Evolutionary conservation across 768 basidiomycete species (phyloP).

Genomic region (Lactarius sanguifluus): DNA sequence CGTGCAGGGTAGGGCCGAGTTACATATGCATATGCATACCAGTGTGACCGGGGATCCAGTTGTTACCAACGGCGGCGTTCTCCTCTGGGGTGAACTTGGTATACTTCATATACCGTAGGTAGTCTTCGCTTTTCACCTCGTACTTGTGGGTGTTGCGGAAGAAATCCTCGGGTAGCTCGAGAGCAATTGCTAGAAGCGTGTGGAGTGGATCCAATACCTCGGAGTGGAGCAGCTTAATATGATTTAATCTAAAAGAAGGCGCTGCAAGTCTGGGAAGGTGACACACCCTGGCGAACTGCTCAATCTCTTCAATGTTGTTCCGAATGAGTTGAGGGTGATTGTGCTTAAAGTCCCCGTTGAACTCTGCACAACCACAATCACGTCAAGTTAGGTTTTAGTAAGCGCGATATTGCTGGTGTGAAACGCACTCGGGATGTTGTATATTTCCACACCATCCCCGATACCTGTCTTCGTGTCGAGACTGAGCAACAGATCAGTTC

Average conservation of each 20-base stretch:
- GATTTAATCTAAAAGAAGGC: neutral
- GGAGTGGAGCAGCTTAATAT: slow-evolving; percentile 40
- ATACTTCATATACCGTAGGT: slow-evolving; percentile 58
- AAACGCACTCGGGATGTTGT: slow-evolving; percentile 48
- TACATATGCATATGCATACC: slow-evolving; percentile 29
- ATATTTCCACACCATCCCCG: slow-evolving; percentile 48
- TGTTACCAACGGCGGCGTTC: slow-evolving; percentile 37
- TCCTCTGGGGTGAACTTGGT: slow-evolving; percentile 44
- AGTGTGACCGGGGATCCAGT: slow-evolving; percentile 47
- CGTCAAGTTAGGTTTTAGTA: neutral
- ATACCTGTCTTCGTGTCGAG: slow-evolving; percentile 41
- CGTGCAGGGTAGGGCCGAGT: neutral
- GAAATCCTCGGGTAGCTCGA: slow-evolving; percentile 52
- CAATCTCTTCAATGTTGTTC: slow-evolving; percentile 44
- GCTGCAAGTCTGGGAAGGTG: neutral
- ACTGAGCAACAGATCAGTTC: slow-evolving; percentile 25
- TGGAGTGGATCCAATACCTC: slow-evolving; percentile 50
- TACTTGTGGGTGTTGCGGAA: slow-evolving; percentile 49
- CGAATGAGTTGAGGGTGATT: slow-evolving; percentile 43
- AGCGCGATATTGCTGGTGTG: neutral
- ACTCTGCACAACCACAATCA: slow-evolving; percentile 36
- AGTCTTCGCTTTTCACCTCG: slow-evolving; percentile 48
- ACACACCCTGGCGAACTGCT: slow-evolving; percentile 40
- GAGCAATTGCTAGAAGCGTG: slow-evolving; percentile 49
- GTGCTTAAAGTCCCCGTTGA: slow-evolving; percentile 45